These are phyloP conservation scores for Diplosphaera chodatii DNA, from an alignment of 139 green algal species.

Conservation along the genomic window DNA sequence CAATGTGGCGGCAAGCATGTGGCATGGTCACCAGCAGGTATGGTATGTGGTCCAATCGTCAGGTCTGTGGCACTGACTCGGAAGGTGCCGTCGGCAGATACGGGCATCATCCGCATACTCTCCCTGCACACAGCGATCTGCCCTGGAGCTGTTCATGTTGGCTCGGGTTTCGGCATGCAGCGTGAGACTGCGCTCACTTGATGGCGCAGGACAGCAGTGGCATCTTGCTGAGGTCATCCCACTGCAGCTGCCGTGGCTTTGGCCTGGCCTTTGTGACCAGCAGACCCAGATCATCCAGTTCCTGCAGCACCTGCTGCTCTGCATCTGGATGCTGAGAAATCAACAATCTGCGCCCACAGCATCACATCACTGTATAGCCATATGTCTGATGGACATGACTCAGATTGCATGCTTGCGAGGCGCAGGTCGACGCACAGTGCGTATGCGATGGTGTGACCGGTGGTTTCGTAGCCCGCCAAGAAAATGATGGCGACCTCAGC, in stretches of 20 bases:
- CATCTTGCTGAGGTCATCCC: conserved; percentile 14
- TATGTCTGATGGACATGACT: no score
- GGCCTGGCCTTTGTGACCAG: background rate
- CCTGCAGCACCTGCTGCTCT: conserved; percentile 14
- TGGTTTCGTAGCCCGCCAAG: conserved; percentile 37
- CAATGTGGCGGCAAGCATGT: no score
- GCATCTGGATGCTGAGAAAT: conserved; percentile 20
- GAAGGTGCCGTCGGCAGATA: background rate
- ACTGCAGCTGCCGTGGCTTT: background rate
- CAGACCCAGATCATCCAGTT: conserved; percentile 11
- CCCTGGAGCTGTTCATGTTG: background rate
- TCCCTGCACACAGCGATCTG: background rate
- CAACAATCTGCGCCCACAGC: conserved; percentile 7
- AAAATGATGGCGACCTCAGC: conserved; percentile 29
- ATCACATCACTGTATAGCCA: no score
- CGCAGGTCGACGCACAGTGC: background rate
- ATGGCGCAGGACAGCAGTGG: conserved; percentile 15
- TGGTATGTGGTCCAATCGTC: background rate
- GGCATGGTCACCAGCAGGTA: conserved; percentile 4
- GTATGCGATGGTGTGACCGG: conserved; percentile 24
- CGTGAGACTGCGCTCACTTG: conserved; percentile 6
- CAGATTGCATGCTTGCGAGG: background rate
- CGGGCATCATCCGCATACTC: background rate
- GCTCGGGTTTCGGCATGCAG: background rate
- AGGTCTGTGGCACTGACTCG: background rate